These are phyloP conservation scores for Solanum megistacrolobum DNA, from an alignment of 257 asterid genomes.

Conservation along the genomic window DNA sequence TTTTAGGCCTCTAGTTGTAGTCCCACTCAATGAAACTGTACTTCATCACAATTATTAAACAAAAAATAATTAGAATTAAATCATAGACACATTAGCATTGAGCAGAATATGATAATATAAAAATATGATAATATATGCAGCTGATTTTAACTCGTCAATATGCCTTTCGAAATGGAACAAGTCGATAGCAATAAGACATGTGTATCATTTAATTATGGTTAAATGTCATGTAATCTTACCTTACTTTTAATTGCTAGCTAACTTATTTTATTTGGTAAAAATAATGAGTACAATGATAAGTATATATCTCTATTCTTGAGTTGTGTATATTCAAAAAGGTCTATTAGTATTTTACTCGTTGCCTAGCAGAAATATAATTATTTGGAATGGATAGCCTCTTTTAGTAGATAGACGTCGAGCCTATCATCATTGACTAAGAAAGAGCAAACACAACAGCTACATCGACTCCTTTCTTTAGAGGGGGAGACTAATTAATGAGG, in stretches of 20 bases:
- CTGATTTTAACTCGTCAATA: not conserved
- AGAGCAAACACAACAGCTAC: not conserved
- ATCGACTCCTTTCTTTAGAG: not conserved
- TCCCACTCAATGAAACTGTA: not conserved
- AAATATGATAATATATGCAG: not conserved
- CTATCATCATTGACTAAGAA: not conserved
- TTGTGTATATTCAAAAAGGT: not conserved
- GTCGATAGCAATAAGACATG: not conserved
- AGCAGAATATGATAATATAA: not conserved
- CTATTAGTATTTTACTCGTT: not conserved
- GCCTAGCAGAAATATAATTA: not conserved
- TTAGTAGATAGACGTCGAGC: not conserved
- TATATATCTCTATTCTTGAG: not conserved
- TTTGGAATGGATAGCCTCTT: not conserved
- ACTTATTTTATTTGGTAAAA: not conserved
- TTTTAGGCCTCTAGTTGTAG: not conserved
- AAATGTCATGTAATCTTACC: too few species aligned
- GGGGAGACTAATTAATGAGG: not conserved
- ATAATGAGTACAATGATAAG: not conserved
- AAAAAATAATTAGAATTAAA: not conserved
- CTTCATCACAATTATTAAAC: not conserved
- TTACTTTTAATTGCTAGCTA: too few species aligned
- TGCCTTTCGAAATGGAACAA: not conserved
- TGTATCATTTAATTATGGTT: not conserved
- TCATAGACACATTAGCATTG: not conserved